Evolutionary conservation across 176 grass and related monocot genomes (phyloP).

Genomic region (Oryza meridionalis): DNA sequence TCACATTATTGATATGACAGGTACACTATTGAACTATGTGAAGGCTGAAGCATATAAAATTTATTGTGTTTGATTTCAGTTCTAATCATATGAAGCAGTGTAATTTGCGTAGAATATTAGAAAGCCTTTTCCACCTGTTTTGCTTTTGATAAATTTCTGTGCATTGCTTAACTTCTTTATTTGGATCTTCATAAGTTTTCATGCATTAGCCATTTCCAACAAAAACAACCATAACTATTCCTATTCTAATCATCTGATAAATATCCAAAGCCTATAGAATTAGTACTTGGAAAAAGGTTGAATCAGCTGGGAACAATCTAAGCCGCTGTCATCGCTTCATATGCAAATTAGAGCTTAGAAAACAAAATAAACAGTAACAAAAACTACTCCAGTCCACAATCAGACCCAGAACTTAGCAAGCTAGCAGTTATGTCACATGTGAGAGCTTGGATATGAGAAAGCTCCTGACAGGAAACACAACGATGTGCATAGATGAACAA

Average conservation of each 20-base stretch:
- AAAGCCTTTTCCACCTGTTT: not conserved
- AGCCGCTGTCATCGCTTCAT: not conserved
- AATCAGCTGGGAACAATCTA: not conserved
- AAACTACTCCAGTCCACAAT: not conserved
- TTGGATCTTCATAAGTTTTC: not conserved
- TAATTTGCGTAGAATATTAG: not conserved
- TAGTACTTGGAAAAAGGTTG: too few relatives aligned
- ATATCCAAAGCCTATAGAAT: too few relatives aligned
- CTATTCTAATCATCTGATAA: too few relatives aligned
- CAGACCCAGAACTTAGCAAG: not conserved
- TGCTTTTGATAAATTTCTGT: not conserved
- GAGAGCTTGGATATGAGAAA: not conserved
- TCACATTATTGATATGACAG: slow-evolving; percentile 89
- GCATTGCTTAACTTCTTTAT: not conserved
- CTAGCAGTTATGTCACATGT: not conserved
- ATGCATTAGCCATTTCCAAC: not conserved
- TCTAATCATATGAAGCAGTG: not conserved
- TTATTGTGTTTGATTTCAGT: slow-evolving; percentile 4
- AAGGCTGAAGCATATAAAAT: not conserved
- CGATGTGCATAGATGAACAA: not conserved
- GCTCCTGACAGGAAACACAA: not conserved
- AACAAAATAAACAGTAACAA: not conserved
- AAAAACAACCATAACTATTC: too few relatives aligned
- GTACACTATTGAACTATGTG: slow-evolving; percentile 36
- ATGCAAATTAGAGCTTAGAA: not conserved